phyloP scores from a whole-genome alignment of 2,329 filamentous ascomycete genomes.

The Hyphodiscus sp. region DNA sequence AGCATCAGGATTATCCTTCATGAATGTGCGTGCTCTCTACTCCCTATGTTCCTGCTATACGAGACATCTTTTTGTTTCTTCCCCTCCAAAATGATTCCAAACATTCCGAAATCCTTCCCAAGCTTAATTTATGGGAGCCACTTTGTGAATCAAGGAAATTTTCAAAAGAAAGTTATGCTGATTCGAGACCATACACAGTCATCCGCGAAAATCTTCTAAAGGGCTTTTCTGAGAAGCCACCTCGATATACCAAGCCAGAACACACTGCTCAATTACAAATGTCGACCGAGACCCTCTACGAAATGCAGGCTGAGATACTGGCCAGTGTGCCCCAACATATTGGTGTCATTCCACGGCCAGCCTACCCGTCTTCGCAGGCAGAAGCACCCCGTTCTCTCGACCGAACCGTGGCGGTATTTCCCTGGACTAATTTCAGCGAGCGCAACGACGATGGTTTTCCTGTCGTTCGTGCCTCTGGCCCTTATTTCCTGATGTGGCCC shows the following conservation, averaged over 20 bases:
- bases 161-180: too few relatives aligned
- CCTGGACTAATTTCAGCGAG: not conserved
- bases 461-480: conserved; percentile 12
- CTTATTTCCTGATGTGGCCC: conserved; percentile 26
- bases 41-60: conserved; percentile 16
- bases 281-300: conserved; percentile 12
- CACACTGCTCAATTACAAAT: conserved; percentile 3
- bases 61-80: conserved; percentile 3
- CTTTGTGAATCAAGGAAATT: too few relatives aligned
- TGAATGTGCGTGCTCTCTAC: too few relatives aligned
- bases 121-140: too few relatives aligned
- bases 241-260: conserved; percentile 11
- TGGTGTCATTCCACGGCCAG: not conserved
- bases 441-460: not conserved
- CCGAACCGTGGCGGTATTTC: not conserved
- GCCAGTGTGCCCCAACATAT: conserved; percentile 18
- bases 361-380: not conserved
- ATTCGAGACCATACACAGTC: not conserved
- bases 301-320: conserved; percentile 21
- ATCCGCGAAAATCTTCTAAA: conserved; percentile 17
- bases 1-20: conserved; percentile 7
- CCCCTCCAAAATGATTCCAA: too few relatives aligned
- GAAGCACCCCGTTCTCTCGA: not conserved
- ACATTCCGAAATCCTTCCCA: too few relatives aligned
- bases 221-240: conserved; percentile 3